Evolutionary conservation across 352 stramenopile species (phyloP).

Genomic region (Pythium brachiatum): DNA sequence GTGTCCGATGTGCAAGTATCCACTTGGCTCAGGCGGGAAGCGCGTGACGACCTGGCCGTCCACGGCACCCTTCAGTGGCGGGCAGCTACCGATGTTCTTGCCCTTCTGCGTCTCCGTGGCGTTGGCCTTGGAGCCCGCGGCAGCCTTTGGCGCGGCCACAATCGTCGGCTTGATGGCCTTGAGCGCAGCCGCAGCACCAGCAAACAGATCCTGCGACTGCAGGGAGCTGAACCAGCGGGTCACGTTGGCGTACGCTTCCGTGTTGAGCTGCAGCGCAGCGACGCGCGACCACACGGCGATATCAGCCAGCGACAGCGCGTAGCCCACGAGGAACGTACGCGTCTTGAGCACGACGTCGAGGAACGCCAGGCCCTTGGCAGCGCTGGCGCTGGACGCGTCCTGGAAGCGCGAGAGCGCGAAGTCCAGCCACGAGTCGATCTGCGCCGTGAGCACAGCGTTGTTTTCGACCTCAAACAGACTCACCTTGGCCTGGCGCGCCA

Average conservation of each 20-base stretch:
- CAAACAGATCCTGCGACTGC: constrained; percentile 57
- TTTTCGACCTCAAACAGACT: constrained; percentile 63
- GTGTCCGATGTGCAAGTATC: constrained; percentile 99
- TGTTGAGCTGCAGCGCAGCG: constrained; percentile 37
- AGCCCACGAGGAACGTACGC: constrained; percentile 93
- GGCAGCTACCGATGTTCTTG: constrained; percentile 89
- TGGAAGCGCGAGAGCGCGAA: constrained; percentile 78
- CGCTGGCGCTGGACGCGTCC: constrained; percentile 22
- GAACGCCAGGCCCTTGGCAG: constrained; percentile 60
- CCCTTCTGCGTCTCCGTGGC: constrained; percentile 47
- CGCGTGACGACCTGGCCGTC: constrained; percentile 96
- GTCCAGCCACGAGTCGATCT: constrained; percentile 94
- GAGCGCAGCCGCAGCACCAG: constrained; percentile 43
- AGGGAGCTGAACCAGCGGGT: constrained; percentile 74
- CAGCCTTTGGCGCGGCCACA: constrained; percentile 14
- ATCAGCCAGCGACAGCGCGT: constrained; percentile 94
- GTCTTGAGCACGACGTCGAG: constrained; percentile 88
- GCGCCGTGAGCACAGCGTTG: constrained; percentile 47
- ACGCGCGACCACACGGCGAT: constrained; percentile 91
- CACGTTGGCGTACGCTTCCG: constrained; percentile 61
- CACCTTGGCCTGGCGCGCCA: constrained; percentile 35
- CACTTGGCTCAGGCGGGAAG: constrained; percentile 98
- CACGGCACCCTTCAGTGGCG: constrained; percentile 92
- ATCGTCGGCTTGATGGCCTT: constrained; percentile 41
- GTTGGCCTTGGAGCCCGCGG: constrained; percentile 11